A percentile compares a stretch with the other conserved stretches of the same genome.
Conservation (phyloP, 345 rosid species). For the Isatis tinctoria region DNA sequence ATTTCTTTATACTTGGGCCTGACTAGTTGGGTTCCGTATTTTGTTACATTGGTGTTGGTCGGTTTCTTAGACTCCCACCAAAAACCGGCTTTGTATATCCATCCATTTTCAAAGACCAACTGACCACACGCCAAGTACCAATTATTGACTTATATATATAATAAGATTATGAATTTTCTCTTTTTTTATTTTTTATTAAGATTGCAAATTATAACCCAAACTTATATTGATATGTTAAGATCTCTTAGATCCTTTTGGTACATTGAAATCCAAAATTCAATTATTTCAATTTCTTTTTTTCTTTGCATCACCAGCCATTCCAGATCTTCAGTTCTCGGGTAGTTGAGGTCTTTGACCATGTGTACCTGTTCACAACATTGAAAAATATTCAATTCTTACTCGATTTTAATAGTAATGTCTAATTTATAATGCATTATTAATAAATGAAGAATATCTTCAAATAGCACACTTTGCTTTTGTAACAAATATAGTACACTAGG, state of each 20-base stretch:
- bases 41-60: too few relatives aligned
- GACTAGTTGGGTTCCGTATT: too few relatives aligned
- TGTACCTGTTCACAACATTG: not conserved
- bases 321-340: not conserved
- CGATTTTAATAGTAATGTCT: not conserved
- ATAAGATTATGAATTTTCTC: not conserved
- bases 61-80: too few relatives aligned
- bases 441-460: too few relatives aligned
- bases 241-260: slow-evolving; percentile 25
- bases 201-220: not conserved
- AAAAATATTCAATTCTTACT: not conserved
- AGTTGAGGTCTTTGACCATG: not conserved
- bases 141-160: not conserved
- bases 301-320: slow-evolving; percentile 23
- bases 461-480: too few relatives aligned
- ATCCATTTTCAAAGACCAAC: not conserved
- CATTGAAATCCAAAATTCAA: slow-evolving; percentile 38
- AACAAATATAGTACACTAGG: too few relatives aligned
- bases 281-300: slow-evolving; percentile 33
- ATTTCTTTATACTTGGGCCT: too few relatives aligned
- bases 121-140: not conserved
- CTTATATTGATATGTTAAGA: slow-evolving; percentile 8
- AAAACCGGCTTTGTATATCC: not conserved
- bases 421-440: not conserved
- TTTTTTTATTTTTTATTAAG: not conserved